Conservation (phyloP, 345 rosid species). For the Carallia pectinifolia region DNA sequence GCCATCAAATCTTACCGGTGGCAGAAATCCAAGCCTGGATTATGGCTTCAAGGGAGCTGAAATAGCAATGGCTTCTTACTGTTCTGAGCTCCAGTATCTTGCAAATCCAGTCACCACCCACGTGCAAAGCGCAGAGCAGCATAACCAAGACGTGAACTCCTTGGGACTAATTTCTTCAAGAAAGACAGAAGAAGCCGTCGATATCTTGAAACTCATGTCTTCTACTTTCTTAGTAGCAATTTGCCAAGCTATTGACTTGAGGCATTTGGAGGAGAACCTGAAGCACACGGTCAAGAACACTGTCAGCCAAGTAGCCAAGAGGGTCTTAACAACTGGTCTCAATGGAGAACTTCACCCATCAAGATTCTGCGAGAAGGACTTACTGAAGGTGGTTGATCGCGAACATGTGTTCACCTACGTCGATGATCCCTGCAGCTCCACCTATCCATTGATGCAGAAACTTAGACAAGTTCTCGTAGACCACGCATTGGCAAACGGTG, state of each 20-base stretch:
- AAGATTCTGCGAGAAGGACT: slow-evolving; percentile 61
- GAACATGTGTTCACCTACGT: slow-evolving; percentile 55
- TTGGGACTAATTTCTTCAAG: slow-evolving; percentile 65
- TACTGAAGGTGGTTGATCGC: slow-evolving; percentile 52
- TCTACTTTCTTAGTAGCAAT: slow-evolving; percentile 61
- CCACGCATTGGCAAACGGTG: slow-evolving; percentile 56
- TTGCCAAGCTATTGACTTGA: slow-evolving; percentile 67
- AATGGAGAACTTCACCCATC: slow-evolving; percentile 71
- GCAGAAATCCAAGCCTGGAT: slow-evolving; percentile 65
- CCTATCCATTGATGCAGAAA: slow-evolving; percentile 61
- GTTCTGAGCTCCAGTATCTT: slow-evolving; percentile 70
- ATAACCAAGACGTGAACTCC: slow-evolving; percentile 79
- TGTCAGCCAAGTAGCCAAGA: slow-evolving; percentile 53
- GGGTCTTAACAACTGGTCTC: slow-evolving; percentile 42
- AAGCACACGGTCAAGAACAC: slow-evolving; percentile 52
- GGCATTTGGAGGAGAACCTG: slow-evolving; percentile 74
- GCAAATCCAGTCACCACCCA: slow-evolving; percentile 80
- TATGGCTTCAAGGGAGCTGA: slow-evolving; percentile 83
- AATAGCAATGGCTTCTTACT: slow-evolving; percentile 81
- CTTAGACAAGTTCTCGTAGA: slow-evolving; percentile 62
- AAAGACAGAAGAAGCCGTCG: slow-evolving; percentile 58
- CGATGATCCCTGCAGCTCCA: slow-evolving; percentile 64
- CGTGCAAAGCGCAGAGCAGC: slow-evolving; percentile 77
- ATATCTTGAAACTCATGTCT: slow-evolving; percentile 70
- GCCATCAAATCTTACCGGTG: slow-evolving; percentile 64